Conservation (phyloP, 2,329 filamentous ascomycete genomes). For the Rasamsonia emersonii region DNA sequence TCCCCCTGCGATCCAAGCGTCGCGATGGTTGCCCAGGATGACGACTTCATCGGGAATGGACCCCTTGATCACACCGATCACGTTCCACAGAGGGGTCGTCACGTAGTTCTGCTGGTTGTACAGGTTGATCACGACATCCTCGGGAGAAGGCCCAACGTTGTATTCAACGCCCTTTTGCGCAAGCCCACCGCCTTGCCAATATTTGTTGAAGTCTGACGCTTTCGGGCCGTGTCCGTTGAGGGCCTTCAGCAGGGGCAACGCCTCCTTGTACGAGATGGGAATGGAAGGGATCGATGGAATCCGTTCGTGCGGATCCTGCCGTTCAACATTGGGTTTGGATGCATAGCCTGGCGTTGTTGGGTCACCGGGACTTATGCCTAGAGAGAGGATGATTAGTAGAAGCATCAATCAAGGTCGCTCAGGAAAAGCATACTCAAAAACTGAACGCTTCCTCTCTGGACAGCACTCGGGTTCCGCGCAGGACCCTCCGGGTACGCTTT, state of each 20-base stretch:
- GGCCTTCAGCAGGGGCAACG: slow-evolving; percentile 76
- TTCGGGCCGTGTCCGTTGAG: slow-evolving; percentile 82
- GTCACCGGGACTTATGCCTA: slow-evolving; percentile 56
- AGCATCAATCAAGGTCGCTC: slow-evolving; percentile 1
- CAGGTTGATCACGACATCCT: slow-evolving; percentile 61
- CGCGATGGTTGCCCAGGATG: slow-evolving; percentile 83
- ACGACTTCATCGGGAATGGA: slow-evolving; percentile 77
- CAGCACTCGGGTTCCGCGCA: slow-evolving; percentile 76
- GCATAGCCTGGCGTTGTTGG: slow-evolving; percentile 92
- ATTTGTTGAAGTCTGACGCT: slow-evolving; percentile 61
- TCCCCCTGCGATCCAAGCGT: slow-evolving; percentile 83
- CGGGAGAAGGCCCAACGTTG: slow-evolving; percentile 74
- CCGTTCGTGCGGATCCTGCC: slow-evolving; percentile 58
- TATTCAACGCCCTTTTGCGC: slow-evolving; percentile 75
- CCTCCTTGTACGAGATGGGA: slow-evolving; percentile 82
- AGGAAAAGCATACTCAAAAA: slow-evolving; percentile 57
- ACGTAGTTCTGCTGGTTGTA: slow-evolving; percentile 74
- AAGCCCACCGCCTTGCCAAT: slow-evolving; percentile 67
- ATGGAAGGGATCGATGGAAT: slow-evolving; percentile 84
- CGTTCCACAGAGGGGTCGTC: slow-evolving; percentile 78
- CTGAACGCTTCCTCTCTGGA: slow-evolving; percentile 80
- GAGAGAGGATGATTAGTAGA: slow-evolving; percentile 10
- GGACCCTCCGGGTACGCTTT: slow-evolving; percentile 76
- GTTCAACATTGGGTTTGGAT: slow-evolving; percentile 78
- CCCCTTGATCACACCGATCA: slow-evolving; percentile 87